Evolutionary conservation across 345 rosid species (phyloP), one percentile per base, ranked within the genome.

Genomic region (Eucalyptus marginata): DNA sequence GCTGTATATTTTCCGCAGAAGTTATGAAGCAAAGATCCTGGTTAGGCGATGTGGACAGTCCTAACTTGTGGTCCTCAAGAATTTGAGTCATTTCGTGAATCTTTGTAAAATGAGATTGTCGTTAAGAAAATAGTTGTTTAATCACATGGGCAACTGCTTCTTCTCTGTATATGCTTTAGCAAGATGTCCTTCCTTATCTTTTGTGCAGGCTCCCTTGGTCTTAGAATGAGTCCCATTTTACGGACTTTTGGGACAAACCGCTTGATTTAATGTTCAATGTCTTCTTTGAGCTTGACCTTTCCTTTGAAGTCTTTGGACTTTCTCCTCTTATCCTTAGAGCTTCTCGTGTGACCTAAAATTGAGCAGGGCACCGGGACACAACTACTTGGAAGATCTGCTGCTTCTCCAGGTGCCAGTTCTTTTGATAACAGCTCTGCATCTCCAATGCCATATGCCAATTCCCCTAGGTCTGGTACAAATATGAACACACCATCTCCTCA

Each of bases 401-500:
- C 99, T 91, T 97, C 98, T 90, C 98, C 99, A 29, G 91, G 91
- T 91, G 94, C 91, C 84, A 93, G 91, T 89, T 93, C 96, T 87
- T 96, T 94, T 92, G 98, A 95, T 80, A 94, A 93, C 93, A 93
- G 97, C 85, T 93, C 95, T 46, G 89, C 96, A 90, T 98, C 99
- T 88, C 99, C 99, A 9, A 90, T 98, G 87, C 96, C 91, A 87
- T 97, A 97, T 93, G 94, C 98, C 87, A 97, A 96, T 92, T 98
- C 99, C 89, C 99, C 98, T 89, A 95, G 96, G 90, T 96, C 99
- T 58, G 94, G 95, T 87, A 89, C 97, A 54, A 93, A 80, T 89
- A 94, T 98, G 94, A 98, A 95, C 87, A 92, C 93, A 25, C 96
- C 98, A 83, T 98, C 99, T 89, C 98, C 99, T 89, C 98, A 96